Percentiles rank a stretch among this genome's conserved stretches.
phyloP scores from a whole-genome alignment of 306 rosid species.

The Citrullus amarus region DNA sequence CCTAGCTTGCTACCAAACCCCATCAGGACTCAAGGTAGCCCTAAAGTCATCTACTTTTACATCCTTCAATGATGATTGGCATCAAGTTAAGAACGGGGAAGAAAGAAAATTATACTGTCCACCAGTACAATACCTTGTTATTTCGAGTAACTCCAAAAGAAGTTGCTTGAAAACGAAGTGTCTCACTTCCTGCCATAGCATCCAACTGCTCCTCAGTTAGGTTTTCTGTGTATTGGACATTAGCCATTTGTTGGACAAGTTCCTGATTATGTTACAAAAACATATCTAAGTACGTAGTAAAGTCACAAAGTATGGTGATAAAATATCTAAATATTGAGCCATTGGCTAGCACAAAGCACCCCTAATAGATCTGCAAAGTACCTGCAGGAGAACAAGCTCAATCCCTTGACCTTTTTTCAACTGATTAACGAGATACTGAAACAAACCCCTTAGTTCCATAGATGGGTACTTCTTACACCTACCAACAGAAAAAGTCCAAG shows the following conservation, averaged over 20 bases:
- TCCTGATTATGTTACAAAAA: conserved; percentile 44
- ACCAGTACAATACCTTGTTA: conserved; percentile 57
- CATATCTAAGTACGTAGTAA: not conserved
- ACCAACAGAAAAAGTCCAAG: not conserved
- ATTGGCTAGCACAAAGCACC: not conserved
- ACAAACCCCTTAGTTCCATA: conserved; percentile 95
- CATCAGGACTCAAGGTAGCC: not conserved
- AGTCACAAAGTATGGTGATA: not conserved
- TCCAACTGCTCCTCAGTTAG: conserved; percentile 96
- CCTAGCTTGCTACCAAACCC: not conserved
- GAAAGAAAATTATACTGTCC: not conserved
- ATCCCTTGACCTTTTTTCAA: conserved; percentile 88
- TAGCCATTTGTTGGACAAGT: conserved; percentile 99
- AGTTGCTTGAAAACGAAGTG: conserved; percentile 89
- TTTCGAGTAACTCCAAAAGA: conserved; percentile 84
- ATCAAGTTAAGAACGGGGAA: not conserved
- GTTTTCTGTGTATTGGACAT: conserved; percentile 91
- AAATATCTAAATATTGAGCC: not conserved
- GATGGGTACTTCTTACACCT: conserved; percentile 99
- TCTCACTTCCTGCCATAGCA: conserved; percentile 97
- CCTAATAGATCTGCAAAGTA: conserved; percentile 14
- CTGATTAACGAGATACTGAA: conserved; percentile 97
- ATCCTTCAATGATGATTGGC: not conserved
- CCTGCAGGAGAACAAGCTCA: conserved; percentile 95
- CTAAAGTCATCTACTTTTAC: not conserved